These are phyloP conservation scores for Phytophthora constricta DNA, from an alignment of 352 stramenopile species.

Conservation along the genomic window DNA sequence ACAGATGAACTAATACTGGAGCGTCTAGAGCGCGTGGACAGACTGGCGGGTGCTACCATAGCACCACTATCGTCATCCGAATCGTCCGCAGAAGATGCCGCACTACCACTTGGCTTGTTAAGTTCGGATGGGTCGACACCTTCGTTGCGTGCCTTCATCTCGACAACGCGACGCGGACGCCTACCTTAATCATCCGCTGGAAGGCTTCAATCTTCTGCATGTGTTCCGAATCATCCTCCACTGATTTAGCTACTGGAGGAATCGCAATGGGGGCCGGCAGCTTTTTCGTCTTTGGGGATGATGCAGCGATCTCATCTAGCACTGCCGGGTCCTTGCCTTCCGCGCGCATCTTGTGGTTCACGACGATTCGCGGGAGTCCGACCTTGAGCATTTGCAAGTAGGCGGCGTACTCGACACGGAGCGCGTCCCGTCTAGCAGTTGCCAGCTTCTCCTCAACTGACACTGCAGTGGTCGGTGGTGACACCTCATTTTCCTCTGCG, in stretches of 20 bases:
- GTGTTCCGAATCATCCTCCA: slow-evolving; percentile 45
- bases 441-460: slow-evolving; percentile 13
- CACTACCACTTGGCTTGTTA: slow-evolving; percentile 17
- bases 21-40: slow-evolving; percentile 39
- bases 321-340: slow-evolving; percentile 64
- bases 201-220: slow-evolving; percentile 60
- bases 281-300: slow-evolving; percentile 37
- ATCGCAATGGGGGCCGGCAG: slow-evolving; percentile 44
- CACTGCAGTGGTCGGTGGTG: slow-evolving; percentile 1
- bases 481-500: slow-evolving; percentile 23
- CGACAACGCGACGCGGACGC: slow-evolving; percentile 63
- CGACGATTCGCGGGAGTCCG: slow-evolving; percentile 61
- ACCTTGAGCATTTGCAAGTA: slow-evolving; percentile 89
- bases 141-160: slow-evolving; percentile 66
- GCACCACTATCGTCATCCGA: slow-evolving; percentile 45
- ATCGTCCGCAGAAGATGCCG: background rate
- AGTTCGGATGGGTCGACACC: slow-evolving; percentile 59
- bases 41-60: background rate
- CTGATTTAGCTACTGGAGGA: slow-evolving; percentile 26
- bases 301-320: slow-evolving; percentile 56
- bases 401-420: slow-evolving; percentile 38
- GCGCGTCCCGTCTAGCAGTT: slow-evolving; percentile 19
- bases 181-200: slow-evolving; percentile 76
- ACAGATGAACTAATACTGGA: slow-evolving; percentile 45
- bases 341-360: slow-evolving; percentile 76